phyloP scores from a whole-genome alignment of 345 rosid species.

The Populus tremula region DNA sequence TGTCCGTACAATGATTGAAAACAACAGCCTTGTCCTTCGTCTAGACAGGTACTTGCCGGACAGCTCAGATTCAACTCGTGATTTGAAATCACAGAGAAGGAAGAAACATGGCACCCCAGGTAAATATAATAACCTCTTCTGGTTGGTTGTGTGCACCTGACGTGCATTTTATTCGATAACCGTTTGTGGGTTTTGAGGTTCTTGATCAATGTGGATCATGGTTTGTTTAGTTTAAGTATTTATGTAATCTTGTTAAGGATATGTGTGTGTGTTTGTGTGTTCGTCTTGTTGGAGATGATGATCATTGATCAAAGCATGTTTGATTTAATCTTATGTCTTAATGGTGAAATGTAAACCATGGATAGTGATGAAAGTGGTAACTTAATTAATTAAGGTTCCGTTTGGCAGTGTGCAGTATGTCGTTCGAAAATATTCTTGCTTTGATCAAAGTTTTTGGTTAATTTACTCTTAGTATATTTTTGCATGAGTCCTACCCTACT shows the following conservation, averaged over 20 bases:
- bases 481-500: too few species aligned
- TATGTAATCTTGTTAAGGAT: neutral
- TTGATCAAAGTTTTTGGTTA: too few species aligned
- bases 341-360: too few species aligned
- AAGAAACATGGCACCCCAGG: slow-evolving; percentile 25
- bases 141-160: neutral
- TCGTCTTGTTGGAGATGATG: neutral
- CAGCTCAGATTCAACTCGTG: slow-evolving; percentile 45
- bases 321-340: neutral
- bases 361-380: neutral
- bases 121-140: neutral
- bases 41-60: slow-evolving; percentile 52
- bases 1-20: slow-evolving; percentile 39
- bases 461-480: too few species aligned
- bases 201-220: neutral
- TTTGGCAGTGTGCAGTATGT: too few species aligned
- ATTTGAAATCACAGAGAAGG: slow-evolving; percentile 27
- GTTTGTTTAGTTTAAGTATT: neutral
- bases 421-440: too few species aligned
- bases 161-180: neutral
- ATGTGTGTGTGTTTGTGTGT: too few species aligned
- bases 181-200: neutral
- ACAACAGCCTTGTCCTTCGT: slow-evolving; percentile 22
- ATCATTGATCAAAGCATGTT: neutral
- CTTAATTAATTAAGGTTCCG: neutral